Percentiles rank a stretch among this genome's conserved stretches.
These are phyloP conservation scores for Saccharomyces cerevisiae DNA, from an alignment of 805 yeast genomes.

Conservation along the genomic window DNA sequence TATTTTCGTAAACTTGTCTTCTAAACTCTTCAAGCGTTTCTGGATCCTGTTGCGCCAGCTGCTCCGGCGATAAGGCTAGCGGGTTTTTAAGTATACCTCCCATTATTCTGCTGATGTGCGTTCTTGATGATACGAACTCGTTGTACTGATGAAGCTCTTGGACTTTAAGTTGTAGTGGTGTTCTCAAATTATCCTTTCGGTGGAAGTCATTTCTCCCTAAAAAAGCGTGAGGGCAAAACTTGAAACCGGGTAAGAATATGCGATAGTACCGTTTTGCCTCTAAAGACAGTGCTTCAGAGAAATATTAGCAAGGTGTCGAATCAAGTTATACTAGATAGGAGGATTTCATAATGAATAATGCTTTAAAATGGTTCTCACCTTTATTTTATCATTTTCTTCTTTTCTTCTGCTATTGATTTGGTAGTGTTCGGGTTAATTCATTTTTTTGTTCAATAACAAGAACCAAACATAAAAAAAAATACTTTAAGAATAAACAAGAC, in stretches of 20 bases:
- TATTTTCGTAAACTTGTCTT: constrained; percentile 70
- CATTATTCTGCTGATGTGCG: constrained; percentile 11
- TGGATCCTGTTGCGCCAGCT: constrained; percentile 16
- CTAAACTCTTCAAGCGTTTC: constrained; percentile 39
- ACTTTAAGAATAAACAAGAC: too few relatives aligned
- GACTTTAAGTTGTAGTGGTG: neutral
- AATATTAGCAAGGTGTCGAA: neutral
- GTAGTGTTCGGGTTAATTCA: too few relatives aligned
- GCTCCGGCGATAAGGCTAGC: constrained; percentile 18
- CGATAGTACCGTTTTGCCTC: neutral
- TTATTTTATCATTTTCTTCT: neutral
- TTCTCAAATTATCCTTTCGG: neutral
- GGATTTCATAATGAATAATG: too few relatives aligned
- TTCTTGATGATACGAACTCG: neutral
- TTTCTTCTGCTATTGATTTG: neutral
- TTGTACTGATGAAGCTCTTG: neutral
- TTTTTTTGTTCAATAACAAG: too few relatives aligned
- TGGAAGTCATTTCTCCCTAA: neutral
- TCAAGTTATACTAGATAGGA: too few relatives aligned
- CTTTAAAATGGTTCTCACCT: too few relatives aligned
- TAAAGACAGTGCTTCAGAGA: neutral
- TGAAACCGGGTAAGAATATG: neutral
- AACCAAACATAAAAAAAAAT: neutral
- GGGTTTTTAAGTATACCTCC: constrained; percentile 52
- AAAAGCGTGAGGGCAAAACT: neutral